Conservation (phyloP, 2,329 filamentous ascomycete species). For the Ophiostoma quercus region DNA sequence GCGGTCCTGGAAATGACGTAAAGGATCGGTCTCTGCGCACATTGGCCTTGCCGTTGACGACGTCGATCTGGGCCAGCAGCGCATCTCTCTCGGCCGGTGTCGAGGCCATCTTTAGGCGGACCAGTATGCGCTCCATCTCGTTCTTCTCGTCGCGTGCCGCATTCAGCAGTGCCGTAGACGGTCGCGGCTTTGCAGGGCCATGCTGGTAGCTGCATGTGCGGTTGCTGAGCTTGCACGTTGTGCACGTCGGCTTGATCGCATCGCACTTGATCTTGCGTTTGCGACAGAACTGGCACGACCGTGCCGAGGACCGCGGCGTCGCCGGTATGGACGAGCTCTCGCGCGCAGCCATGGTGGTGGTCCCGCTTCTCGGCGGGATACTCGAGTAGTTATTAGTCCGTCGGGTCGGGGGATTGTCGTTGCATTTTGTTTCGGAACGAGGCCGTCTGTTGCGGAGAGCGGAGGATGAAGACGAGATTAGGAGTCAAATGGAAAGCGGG, state of each 20-base stretch:
- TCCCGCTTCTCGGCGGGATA: neutral
- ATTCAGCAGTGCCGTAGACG: slow-evolving; percentile 22
- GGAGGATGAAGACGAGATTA: neutral
- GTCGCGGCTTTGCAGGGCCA: slow-evolving; percentile 19
- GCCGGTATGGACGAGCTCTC: slow-evolving; percentile 27
- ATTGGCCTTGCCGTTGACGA: slow-evolving; percentile 13
- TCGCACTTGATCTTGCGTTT: slow-evolving; percentile 24
- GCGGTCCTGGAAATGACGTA: neutral
- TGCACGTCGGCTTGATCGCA: slow-evolving; percentile 19
- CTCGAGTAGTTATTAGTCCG: neutral
- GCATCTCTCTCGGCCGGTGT: slow-evolving; percentile 14
- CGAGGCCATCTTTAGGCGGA: slow-evolving; percentile 16
- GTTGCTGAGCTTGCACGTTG: slow-evolving; percentile 20
- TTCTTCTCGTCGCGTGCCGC: slow-evolving; percentile 18
- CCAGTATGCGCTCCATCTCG: slow-evolving; percentile 19
- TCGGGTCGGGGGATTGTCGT: neutral
- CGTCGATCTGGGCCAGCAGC: slow-evolving; percentile 13
- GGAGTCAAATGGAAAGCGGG: neutral
- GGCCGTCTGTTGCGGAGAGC: slow-evolving; percentile 4
- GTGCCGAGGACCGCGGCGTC: slow-evolving; percentile 17
- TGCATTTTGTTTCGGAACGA: neutral
- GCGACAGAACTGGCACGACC: slow-evolving; percentile 23
- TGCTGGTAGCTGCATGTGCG: slow-evolving; percentile 23
- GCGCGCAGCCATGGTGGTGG: neutral
- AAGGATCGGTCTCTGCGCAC: neutral